phyloP scores from a whole-genome alignment of 441 rosid genomes.

The Capsella rubella region DNA sequence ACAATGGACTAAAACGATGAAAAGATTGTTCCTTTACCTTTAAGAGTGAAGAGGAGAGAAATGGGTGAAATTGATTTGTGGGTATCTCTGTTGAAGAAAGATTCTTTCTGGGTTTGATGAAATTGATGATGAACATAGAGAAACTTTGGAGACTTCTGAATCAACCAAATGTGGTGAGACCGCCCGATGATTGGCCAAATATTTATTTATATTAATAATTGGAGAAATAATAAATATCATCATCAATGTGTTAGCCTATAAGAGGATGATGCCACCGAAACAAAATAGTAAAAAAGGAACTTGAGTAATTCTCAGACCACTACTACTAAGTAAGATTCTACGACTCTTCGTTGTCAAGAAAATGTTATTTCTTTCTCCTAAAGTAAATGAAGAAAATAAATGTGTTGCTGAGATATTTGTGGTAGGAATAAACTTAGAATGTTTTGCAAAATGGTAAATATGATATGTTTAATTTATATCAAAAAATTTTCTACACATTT shows the following conservation, averaged over 20 bases:
- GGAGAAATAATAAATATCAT: not conserved
- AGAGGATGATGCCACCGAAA: not conserved
- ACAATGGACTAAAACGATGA: not conserved
- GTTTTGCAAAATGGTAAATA: too few relatives aligned
- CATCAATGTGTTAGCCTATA: too few relatives aligned
- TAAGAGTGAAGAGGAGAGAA: not conserved
- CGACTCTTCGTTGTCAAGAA: not conserved
- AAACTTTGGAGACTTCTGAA: constrained; percentile 28
- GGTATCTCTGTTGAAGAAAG: not conserved
- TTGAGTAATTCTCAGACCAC: not conserved
- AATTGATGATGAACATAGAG: not conserved
- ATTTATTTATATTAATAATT: not conserved
- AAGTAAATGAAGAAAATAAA: too few relatives aligned
- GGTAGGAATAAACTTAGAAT: too few relatives aligned
- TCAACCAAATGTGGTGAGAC: constrained; percentile 23
- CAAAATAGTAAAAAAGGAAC: not conserved
- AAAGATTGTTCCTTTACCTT: not conserved
- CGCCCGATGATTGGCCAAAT: not conserved
- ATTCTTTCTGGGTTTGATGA: not conserved
- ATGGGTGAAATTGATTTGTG: not conserved
- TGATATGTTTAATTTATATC: too few relatives aligned
- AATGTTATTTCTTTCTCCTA: not conserved
- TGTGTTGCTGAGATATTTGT: too few relatives aligned
- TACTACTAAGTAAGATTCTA: not conserved
- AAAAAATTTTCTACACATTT: too few relatives aligned